Evolutionary conservation across 2,329 filamentous ascomycete species (phyloP), one percentile per base, ranked within the genome.

Genomic region (Chaetomium sp.): DNA sequence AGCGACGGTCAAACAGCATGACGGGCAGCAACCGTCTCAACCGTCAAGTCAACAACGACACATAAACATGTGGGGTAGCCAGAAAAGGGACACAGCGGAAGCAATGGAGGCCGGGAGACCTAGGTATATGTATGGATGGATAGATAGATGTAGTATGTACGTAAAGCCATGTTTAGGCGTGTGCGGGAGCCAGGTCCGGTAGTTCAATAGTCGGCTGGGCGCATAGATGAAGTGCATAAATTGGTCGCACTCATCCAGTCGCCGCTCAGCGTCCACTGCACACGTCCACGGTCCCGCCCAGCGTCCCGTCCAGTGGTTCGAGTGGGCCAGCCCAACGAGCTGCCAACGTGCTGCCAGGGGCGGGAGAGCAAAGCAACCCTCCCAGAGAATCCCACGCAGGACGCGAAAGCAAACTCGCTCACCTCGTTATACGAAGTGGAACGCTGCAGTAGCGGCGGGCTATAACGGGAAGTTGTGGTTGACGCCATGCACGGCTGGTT

Each of bases 1-100:
- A 52, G 50, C 56, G 52, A 32, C 54, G 58, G 48, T 61, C 59
- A 46, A 61, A 43, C 55, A 64, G 50, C 61, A 61, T 65, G 52
- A 27, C 49, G 49, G 40, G 50, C 36, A 53, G 34, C 53, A 53
- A 52, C 55, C 43, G 44, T 41, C 19, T 27, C 19, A 27, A 27
- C 19, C 19, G 19, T 27, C 19, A 27, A 27, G 19, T 27, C 19
- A 27, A 27, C 19, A 27, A 27, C 19, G 19, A 27, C 19, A 27
- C 19, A 27, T 27, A 27, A 27, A 27, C 19, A 27, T 27, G 19
- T 27, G 19, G 19, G 19, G 19, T 27, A 27, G 19, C 19, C 19
- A 27, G 19, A 27, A 27, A 27, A 27, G 19, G 2, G 19, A 27
- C 19, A 32, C 10, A 45, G 5, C 4, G 5, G 27, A 11, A 32